Conservation (phyloP, 257 asterid genomes). For the Solanum pinnatisectum region DNA sequence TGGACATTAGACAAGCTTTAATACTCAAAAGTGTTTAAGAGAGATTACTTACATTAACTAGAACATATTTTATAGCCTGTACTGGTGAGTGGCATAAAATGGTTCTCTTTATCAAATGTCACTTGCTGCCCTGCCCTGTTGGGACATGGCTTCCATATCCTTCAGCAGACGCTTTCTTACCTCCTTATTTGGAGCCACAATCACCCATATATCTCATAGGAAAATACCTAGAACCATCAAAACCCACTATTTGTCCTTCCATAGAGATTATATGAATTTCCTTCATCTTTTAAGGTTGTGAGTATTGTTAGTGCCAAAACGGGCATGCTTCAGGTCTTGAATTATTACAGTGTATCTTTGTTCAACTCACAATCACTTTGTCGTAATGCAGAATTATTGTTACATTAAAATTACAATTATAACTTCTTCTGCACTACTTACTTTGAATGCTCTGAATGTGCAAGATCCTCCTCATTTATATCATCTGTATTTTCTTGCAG, state of each 20-base stretch:
- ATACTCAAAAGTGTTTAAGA: not conserved
- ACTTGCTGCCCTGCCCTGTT: not conserved
- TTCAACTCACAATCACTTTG: not conserved
- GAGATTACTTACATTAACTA: not conserved
- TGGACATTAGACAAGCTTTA: not conserved
- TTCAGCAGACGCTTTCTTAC: not conserved
- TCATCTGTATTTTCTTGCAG: constrained; percentile 35
- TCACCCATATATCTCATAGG: not conserved
- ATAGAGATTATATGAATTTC: not conserved
- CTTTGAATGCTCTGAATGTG: not conserved
- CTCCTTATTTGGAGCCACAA: not conserved
- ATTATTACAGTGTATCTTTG: not conserved
- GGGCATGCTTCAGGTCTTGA: not conserved
- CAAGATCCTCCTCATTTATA: not conserved
- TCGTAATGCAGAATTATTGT: not conserved
- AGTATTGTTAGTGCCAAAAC: not conserved
- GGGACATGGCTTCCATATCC: not conserved
- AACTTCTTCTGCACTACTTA: not conserved
- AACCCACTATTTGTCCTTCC: not conserved
- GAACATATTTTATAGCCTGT: not conserved
- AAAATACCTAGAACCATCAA: not conserved
- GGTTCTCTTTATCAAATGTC: not conserved
- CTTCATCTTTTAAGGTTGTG: not conserved
- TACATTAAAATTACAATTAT: not conserved
- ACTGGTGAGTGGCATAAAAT: not conserved